Evolutionary conservation across 192 early-diverging fungal species (phyloP).

Genomic region (Oehlia diaphana): DNA sequence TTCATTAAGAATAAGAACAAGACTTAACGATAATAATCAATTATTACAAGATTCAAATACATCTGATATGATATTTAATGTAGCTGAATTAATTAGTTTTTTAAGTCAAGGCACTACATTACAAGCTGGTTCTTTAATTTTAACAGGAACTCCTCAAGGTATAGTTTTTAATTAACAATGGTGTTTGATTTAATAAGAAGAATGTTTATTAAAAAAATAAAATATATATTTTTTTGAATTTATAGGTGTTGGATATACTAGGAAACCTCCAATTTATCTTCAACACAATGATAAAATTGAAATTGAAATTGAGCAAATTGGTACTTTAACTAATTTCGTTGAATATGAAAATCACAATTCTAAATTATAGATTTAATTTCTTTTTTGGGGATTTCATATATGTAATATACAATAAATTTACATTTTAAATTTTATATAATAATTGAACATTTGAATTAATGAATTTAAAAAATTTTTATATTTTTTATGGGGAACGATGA

Average conservation of each 20-base stretch:
- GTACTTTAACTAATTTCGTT: conserved; percentile 46
- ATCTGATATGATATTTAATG: conserved; percentile 59
- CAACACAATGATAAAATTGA: conserved; percentile 51
- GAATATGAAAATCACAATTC: conserved; percentile 42
- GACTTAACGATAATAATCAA: conserved; percentile 41
- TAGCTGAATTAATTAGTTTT: conserved; percentile 53
- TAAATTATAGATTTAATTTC: not conserved
- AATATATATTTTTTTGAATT: too few relatives aligned
- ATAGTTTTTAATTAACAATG: not conserved
- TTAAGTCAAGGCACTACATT: conserved; percentile 63
- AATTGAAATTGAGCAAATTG: conserved; percentile 56
- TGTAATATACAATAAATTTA: too few relatives aligned
- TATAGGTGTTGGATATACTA: conserved; percentile 50
- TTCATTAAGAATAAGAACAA: conserved; percentile 43
- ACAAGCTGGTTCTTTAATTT: conserved; percentile 54
- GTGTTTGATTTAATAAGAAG: conserved; percentile 1
- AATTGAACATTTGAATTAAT: too few relatives aligned
- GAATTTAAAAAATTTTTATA: too few relatives aligned
- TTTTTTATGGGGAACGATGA: too few relatives aligned
- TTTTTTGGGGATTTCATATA: too few relatives aligned
- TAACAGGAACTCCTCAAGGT: conserved; percentile 50
- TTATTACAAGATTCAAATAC: conserved; percentile 54
- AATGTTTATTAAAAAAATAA: too few relatives aligned
- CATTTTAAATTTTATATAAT: too few relatives aligned
- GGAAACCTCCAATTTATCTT: conserved; percentile 53